phyloP scores from a whole-genome alignment of 2,329 filamentous ascomycete genomes.

The Arthrobotrys iridis region DNA sequence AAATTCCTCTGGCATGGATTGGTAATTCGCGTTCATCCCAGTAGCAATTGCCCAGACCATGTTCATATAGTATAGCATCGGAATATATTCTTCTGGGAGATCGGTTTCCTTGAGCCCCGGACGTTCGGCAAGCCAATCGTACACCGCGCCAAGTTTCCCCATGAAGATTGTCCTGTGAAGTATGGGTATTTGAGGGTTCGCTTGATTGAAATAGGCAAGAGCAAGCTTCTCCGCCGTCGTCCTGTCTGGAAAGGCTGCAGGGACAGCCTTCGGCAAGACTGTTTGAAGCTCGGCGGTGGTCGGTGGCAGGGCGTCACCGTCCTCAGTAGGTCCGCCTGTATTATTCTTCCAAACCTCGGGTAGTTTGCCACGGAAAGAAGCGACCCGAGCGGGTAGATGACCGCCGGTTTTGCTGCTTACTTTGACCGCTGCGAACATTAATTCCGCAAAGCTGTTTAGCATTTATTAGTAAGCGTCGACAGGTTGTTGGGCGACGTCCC shows the following conservation, averaged over 20 bases:
- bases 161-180: slow-evolving; percentile 88
- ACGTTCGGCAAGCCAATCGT: slow-evolving; percentile 62
- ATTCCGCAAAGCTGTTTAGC: slow-evolving; percentile 56
- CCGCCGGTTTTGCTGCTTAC: slow-evolving; percentile 54
- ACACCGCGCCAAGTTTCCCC: slow-evolving; percentile 83
- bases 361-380: slow-evolving; percentile 50
- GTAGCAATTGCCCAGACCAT: slow-evolving; percentile 97
- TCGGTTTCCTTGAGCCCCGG: slow-evolving; percentile 70
- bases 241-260: slow-evolving; percentile 79
- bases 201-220: slow-evolving; percentile 90
- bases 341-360: slow-evolving; percentile 48
- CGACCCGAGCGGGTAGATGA: slow-evolving; percentile 45
- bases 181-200: slow-evolving; percentile 94
- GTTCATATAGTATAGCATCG: slow-evolving; percentile 88
- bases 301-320: slow-evolving; percentile 38
- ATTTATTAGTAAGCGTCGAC: slow-evolving; percentile 6
- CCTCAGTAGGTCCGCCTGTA: slow-evolving; percentile 20
- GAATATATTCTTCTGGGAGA: slow-evolving; percentile 64
- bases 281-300: slow-evolving; percentile 55
- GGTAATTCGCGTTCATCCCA: slow-evolving; percentile 70
- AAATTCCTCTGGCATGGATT: slow-evolving; percentile 88
- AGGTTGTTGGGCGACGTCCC: slow-evolving; percentile 18
- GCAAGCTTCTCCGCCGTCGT: slow-evolving; percentile 77
- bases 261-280: slow-evolving; percentile 48
- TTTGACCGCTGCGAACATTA: slow-evolving; percentile 58